Base-by-base conservation (phyloP, 805 yeast species). In the Wickerhamomyces pijperi region DNA sequence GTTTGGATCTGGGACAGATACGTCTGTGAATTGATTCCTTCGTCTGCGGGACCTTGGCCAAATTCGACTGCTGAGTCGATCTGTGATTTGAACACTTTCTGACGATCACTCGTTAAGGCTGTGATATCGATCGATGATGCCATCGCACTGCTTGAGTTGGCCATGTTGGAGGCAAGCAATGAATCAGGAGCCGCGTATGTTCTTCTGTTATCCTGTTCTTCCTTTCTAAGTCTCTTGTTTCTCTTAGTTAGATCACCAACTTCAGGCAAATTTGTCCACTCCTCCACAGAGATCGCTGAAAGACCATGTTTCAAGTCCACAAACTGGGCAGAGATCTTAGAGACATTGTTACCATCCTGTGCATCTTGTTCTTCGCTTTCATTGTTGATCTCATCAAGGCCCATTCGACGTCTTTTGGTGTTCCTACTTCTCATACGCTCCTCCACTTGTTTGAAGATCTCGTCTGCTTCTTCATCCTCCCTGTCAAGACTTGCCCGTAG, bases 241-340 rank as follows among this genome's bases (percentile, higher is more conserved):
- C 75, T 66, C 50, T 77, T 70, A 0, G 98, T 92, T 50, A 84
- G 64, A 57, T 90, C 97, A 1, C 86, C 82, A 2, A 85, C 92
- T 45, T 86, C 95, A 0, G 97, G 97, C 3, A 90, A 53, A 43
- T 65, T 69, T 4, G 71, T 67, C 98, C 98, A 90, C 50, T 88
- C 79, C 3, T 74, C 82, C 17, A 65, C 72, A 3, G 82, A 65
- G 0, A 90, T 73, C 0, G 57, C 48, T 0, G 78, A 62, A 31
- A 88, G 58, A 1, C 68, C 74, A 20, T 78, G 60, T 51, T 88
- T 87, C 43, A 82, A 62, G 51, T 81, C 90, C 1, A 73, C 62
- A 54, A 86, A 84, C 45, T 78, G 76, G n/a, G 55, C 61, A 9
- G 76, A 61, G 15, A 73, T 67, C 39, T 44, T 42, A 9, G 42